Conservation (phyloP, 2,329 filamentous ascomycete species). For the Claviceps pazoutovae region DNA sequence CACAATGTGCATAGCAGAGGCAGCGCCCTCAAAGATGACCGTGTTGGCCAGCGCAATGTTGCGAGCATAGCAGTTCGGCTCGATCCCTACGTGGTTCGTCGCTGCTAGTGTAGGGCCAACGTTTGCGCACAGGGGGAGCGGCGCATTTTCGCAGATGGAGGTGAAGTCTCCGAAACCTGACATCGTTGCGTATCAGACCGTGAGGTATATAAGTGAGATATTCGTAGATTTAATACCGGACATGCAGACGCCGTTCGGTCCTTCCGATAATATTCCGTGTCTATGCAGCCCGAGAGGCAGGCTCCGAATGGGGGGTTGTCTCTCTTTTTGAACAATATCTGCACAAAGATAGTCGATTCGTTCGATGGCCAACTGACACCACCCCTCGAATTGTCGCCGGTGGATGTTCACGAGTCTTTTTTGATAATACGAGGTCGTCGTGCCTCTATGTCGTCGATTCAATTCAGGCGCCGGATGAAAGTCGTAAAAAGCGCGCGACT, state of each 20-base stretch:
- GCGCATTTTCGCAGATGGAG: constrained; percentile 68
- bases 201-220: constrained; percentile 8
- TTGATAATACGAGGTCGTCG: neutral
- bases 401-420: neutral
- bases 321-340: neutral
- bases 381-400: neutral
- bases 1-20: constrained; percentile 82
- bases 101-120: constrained; percentile 63
- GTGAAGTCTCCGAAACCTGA: constrained; percentile 91
- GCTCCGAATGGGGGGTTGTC: neutral
- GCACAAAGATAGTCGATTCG: neutral
- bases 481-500: neutral
- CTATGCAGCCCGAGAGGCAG: neutral
- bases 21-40: constrained; percentile 90
- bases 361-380: neutral
- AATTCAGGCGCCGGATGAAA: neutral
- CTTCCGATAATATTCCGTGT: neutral
- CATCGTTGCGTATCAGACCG: constrained; percentile 21
- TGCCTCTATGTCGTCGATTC: neutral
- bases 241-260: neutral
- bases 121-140: constrained; percentile 75
- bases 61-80: constrained; percentile 82
- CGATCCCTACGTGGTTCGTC: constrained; percentile 58
- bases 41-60: constrained; percentile 96
- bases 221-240: neutral